Evolutionary conservation across 306 rosid genomes (phyloP).

Genomic region (Cucumis melo): DNA sequence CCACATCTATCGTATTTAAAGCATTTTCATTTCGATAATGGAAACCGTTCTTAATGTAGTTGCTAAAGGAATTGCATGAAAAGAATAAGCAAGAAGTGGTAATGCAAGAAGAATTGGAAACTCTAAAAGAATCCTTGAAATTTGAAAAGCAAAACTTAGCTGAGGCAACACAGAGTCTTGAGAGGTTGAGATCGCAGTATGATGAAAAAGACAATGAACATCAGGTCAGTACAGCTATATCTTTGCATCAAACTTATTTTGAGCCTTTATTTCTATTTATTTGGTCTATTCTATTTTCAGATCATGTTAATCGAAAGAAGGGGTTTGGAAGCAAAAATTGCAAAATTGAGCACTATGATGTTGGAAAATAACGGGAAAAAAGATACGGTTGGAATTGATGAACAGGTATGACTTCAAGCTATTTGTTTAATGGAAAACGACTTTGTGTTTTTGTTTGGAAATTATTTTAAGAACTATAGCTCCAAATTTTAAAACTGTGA

Average conservation of each 20-base stretch:
- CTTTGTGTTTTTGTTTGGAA: neutral
- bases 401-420: constrained; percentile 34
- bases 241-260: neutral
- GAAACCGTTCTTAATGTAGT: constrained; percentile 19
- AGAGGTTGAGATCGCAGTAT: constrained; percentile 35
- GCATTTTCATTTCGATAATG: neutral
- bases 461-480: neutral
- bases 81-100: constrained; percentile 50
- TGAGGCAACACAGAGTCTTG: constrained; percentile 40
- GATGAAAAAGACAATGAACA: constrained; percentile 62
- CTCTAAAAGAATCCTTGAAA: constrained; percentile 43
- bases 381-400: constrained; percentile 33
- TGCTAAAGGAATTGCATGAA: constrained; percentile 47
- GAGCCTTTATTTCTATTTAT: neutral
- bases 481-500: neutral
- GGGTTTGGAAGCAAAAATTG: constrained; percentile 52
- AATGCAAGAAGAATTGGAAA: constrained; percentile 54
- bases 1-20: neutral
- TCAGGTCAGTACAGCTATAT: constrained; percentile 40
- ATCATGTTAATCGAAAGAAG: constrained; percentile 48
- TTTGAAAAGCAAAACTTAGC: constrained; percentile 39
- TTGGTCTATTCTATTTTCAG: constrained; percentile 20
- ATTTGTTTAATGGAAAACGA: neutral
- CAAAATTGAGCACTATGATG: constrained; percentile 39
- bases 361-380: constrained; percentile 35